Evolutionary conservation across 495 filamentous ascomycete species (phyloP).

Genomic region (Annulohypoxylon nitens): DNA sequence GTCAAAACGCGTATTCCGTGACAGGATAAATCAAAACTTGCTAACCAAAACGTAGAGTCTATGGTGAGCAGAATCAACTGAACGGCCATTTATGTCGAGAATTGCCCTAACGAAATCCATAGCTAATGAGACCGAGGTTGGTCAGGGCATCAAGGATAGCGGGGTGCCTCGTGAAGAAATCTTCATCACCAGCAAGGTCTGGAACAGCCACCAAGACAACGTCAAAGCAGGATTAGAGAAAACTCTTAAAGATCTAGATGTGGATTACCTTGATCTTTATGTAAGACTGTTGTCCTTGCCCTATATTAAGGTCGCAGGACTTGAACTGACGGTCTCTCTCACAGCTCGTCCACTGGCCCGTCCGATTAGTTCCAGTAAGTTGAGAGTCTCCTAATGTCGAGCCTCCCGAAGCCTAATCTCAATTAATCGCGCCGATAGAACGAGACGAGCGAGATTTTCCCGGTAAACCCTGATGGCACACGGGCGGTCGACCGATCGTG

Average conservation of each 20-base stretch:
- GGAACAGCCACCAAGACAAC: neutral
- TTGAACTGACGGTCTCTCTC: neutral
- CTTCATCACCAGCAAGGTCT: neutral
- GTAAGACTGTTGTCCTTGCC: neutral
- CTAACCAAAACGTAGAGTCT: neutral
- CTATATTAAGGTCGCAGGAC: neutral
- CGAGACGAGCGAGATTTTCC: constrained; percentile 1
- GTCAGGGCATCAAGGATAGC: neutral
- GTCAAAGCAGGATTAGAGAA: neutral
- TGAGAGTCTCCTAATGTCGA: neutral
- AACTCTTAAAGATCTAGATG: neutral
- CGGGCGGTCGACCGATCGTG: constrained; percentile 1
- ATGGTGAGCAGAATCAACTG: neutral
- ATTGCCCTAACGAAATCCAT: neutral
- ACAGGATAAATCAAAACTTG: neutral
- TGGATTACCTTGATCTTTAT: neutral
- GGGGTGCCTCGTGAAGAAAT: neutral
- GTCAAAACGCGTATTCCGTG: neutral
- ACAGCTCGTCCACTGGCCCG: neutral
- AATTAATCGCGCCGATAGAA: neutral
- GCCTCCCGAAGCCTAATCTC: neutral
- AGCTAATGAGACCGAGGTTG: neutral
- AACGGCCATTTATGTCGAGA: neutral
- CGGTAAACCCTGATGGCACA: neutral
- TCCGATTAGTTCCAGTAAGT: neutral